Base-by-base conservation (phyloP, 192 early-diverging fungal species). In the Cetraspora pellucida region DNA sequence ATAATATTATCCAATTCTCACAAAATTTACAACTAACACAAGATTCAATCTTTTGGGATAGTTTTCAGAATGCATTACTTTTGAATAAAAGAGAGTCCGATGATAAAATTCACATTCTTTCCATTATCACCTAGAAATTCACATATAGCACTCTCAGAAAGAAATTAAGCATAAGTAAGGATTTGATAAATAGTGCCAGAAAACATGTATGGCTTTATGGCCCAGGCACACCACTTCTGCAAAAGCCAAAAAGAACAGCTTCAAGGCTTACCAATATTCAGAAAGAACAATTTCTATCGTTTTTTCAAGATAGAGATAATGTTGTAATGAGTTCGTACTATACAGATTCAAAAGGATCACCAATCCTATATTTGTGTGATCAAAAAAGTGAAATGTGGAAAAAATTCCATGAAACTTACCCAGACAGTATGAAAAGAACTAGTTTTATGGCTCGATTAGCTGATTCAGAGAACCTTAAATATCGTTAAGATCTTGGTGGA, bases 231-330 rank as follows among this genome's bases (percentile, higher is more conserved):
- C 23, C 23, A 49, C 37, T 16, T 8, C 10, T 68, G 14, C 19
- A 45, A 68, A 68, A 68, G 16, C 45, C 45, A 68, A 68, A 68
- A 46, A 49, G 25, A 46, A 68, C n/a, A 46, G 21, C 45, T 47
- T 8, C 43, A 25, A 37, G n/a, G 23, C 43, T 68, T 7, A 60
- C 21, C 21, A 11, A 60, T 25, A 60, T 60, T 60, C 3, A 60
- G 21, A 9, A 60, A 60, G 21, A 30, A 5, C 21, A 60, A 27
- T 60, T 60, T 60, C 9, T 25, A 27, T 17, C 13, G 19, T 60
- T 27, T 23, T 60, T 60, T 60, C 21, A 60, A 23, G 58, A 60
- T 60, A n/a, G 25, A 25, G 25, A 60, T 27, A 60, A 60, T 60
- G 58, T 60, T 21, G 21, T 21, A 25, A 60, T 60, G 25, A 60